Base-by-base conservation (phyloP, 306 rosid genomes). In the Vigna radiata region DNA sequence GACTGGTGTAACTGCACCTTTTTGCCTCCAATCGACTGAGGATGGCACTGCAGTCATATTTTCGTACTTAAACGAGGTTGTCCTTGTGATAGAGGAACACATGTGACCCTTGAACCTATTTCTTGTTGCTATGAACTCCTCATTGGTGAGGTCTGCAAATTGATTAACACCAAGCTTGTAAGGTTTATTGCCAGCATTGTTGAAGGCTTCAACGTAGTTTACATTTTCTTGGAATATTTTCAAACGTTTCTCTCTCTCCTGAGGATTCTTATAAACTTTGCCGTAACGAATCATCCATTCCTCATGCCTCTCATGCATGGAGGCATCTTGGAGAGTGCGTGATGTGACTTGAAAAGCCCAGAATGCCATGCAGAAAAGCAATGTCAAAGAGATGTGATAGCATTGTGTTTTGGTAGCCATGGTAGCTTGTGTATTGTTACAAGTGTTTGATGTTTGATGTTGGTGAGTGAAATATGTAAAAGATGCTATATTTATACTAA, bases 71-170 rank as follows among this genome's bases (percentile, higher is more conserved):
- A 88, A 88, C 41, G 75, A 14, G 36, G 75, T 2, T 3, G 82
- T 49, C 18, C 79, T 77, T 37, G 7, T 37, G 43, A 54, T 44
- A 1, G 85, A 60, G 27, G 87, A 78, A 36, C 83, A 76, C 73
- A 76, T 70, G 29, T 53, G 79, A 0, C 82, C 85, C 76, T 85
- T 89, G 78, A 84, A 89, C 43, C 77, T 56, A 37, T 85, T 89
- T 76, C 89, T 80, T 0, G 80, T 10, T 52, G 78, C 8, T 23
- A 3, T 65, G 66, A 89, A 83, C 58, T 89, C 91, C 6, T 87
- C 88, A 3, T 81, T 85, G 3, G 85, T 85, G 15, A 81, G 88
- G 55, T 85, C 88, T 5, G 89, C 83, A 73, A 72, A 82, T 58
- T 66, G 29, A 66, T 82, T 82, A 27, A 77, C 59, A 71, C 43